Percentiles rank a stretch among this genome's conserved stretches.
phyloP scores from a whole-genome alignment of 176 grass and related monocot species.

The Elaeis guineensis region DNA sequence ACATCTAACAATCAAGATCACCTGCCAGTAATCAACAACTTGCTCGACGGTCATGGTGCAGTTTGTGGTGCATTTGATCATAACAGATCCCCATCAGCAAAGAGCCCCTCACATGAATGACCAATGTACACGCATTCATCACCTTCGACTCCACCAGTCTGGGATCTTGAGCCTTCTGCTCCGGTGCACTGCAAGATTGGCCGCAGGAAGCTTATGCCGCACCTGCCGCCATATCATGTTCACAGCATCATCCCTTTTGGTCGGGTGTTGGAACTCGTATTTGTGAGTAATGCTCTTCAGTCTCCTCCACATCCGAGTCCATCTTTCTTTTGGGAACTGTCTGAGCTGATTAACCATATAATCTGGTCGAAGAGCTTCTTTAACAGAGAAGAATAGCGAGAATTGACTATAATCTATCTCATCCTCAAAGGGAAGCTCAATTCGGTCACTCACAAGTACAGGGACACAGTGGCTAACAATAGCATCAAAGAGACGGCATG shows the following conservation, averaged over 20 bases:
- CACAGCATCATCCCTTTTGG: constrained; percentile 59
- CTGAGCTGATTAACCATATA: constrained; percentile 65
- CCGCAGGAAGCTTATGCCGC: constrained; percentile 57
- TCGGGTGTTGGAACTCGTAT: constrained; percentile 71
- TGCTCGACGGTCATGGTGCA: too few relatives aligned
- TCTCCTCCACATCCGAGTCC: constrained; percentile 66
- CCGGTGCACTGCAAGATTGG: constrained; percentile 60
- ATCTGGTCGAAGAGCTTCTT: constrained; percentile 63
- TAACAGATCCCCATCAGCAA: too few relatives aligned
- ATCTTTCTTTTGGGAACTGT: constrained; percentile 43
- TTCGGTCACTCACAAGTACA: constrained; percentile 70
- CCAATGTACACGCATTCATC: neutral
- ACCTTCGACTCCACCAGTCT: constrained; percentile 62
- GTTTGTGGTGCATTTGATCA: too few relatives aligned
- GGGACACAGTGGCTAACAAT: constrained; percentile 89
- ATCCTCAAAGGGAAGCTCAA: constrained; percentile 97
- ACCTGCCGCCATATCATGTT: constrained; percentile 87
- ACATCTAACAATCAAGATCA: too few relatives aligned
- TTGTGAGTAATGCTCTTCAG: constrained; percentile 60
- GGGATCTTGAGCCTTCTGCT: constrained; percentile 75
- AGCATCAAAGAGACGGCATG: constrained; percentile 88
- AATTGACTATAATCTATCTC: constrained; percentile 82
- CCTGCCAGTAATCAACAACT: too few relatives aligned
- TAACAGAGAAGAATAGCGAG: constrained; percentile 81
- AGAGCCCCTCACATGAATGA: too few relatives aligned